phyloP scores from a whole-genome alignment of 2,329 filamentous ascomycete genomes.

The Proliferodiscus dingleyae region DNA sequence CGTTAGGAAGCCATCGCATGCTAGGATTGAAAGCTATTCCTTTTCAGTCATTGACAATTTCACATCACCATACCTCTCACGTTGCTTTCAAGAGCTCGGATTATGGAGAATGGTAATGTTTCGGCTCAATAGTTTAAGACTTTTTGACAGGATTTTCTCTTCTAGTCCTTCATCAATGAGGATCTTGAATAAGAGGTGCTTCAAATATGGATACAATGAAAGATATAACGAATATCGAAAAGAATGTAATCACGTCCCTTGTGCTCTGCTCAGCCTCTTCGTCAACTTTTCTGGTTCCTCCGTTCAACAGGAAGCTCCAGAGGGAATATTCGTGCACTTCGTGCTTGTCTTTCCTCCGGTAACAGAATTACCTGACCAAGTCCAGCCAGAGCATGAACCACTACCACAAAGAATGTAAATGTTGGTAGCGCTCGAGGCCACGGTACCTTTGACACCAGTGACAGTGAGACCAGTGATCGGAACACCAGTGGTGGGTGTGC shows the following conservation, averaged over 20 bases:
- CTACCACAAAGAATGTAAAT: conserved; percentile 50
- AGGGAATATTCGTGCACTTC: conserved; percentile 37
- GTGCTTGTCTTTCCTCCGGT: conserved; percentile 44
- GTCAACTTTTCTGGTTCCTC: not conserved
- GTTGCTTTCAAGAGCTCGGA: no score
- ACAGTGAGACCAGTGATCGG: conserved; percentile 45
- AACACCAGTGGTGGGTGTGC: conserved; percentile 42
- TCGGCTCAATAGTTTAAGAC: no score
- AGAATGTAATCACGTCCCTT: not conserved
- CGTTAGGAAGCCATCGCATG: no score
- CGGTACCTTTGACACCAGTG: conserved; percentile 39
- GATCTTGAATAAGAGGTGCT: not conserved
- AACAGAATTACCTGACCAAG: conserved; percentile 42
- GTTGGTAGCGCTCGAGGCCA: conserved; percentile 34
- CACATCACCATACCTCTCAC: not conserved
- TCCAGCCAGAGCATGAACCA: conserved; percentile 47
- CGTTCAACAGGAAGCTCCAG: conserved; percentile 15
- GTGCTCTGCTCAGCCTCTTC: no score
- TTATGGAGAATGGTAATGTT: no score
- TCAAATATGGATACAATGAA: not conserved
- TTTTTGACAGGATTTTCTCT: not conserved
- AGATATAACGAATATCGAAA: not conserved
- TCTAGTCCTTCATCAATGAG: not conserved
- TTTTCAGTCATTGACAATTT: no score
- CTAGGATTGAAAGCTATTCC: no score